Evolutionary conservation across 169 alveolate genomes (phyloP).

Genomic region (Eimeria praecox): DNA sequence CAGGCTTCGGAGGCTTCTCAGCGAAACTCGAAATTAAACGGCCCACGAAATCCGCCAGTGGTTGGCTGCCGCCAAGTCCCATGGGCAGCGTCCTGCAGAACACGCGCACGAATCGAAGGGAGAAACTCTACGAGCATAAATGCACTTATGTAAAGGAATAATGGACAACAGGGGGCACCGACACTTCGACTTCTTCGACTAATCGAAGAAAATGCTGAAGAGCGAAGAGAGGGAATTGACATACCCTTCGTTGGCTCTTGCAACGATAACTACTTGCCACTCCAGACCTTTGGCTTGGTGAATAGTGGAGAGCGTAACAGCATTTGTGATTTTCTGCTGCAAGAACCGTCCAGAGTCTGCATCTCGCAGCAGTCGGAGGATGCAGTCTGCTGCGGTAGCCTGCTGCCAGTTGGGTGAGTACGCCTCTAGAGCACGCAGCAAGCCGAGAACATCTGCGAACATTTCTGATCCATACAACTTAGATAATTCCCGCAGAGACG

Average conservation of each 20-base stretch:
- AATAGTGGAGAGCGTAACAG: conserved; percentile 88
- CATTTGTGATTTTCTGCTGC: conserved; percentile 82
- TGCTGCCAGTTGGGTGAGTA: conserved; percentile 83
- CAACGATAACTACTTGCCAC: conserved; percentile 90
- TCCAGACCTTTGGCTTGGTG: conserved; percentile 93
- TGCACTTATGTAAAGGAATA: background rate
- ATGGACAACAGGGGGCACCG: background rate
- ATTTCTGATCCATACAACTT: conserved; percentile 19
- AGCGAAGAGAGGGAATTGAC: background rate
- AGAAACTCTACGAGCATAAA: background rate
- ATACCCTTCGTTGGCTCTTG: conserved; percentile 81
- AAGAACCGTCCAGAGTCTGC: conserved; percentile 74
- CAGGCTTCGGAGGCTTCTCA: conserved; percentile 55
- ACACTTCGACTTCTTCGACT: background rate
- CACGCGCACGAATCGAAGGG: background rate
- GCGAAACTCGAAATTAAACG: conserved; percentile 44
- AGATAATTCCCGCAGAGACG: conserved; percentile 7
- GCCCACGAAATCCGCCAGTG: conserved; percentile 63
- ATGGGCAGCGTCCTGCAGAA: conserved; percentile 67
- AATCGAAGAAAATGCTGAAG: background rate
- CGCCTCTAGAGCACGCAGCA: conserved; percentile 81
- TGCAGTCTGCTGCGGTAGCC: conserved; percentile 84
- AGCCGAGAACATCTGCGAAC: conserved; percentile 67
- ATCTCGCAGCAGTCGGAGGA: conserved; percentile 82
- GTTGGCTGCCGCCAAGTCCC: conserved; percentile 71